A percentile compares a stretch with the other conserved stretches of the same genome.
phyloP scores from a whole-genome alignment of 2,329 filamentous ascomycete genomes.

The Ambrosiella cleistominuta region DNA sequence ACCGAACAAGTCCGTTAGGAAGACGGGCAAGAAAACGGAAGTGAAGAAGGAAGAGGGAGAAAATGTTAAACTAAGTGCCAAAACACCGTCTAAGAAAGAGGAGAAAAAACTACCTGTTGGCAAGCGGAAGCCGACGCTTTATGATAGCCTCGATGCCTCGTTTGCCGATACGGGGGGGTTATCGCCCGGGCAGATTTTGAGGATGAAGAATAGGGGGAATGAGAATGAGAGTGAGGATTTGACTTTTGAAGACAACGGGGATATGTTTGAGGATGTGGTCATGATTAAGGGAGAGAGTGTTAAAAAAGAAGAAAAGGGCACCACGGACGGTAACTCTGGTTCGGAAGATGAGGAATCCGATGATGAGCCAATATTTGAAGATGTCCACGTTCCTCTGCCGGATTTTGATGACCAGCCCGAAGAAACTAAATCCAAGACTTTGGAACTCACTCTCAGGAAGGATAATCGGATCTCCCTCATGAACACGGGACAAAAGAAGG shows the following conservation, averaged over 20 bases:
- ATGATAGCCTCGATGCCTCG: constrained; percentile 40
- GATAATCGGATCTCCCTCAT: constrained; percentile 42
- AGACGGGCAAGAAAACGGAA: constrained; percentile 11
- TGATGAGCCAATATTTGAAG: constrained; percentile 46
- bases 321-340: constrained; percentile 19
- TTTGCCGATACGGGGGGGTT: constrained; percentile 19
- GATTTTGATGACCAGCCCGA: constrained; percentile 21
- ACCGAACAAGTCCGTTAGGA: not conserved
- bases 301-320: constrained; percentile 11
- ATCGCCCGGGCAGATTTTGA: constrained; percentile 17
- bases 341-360: constrained; percentile 29
- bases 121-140: constrained; percentile 37
- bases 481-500: constrained; percentile 56
- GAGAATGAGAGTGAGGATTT: constrained; percentile 30
- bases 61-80: too few relatives aligned
- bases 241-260: constrained; percentile 24
- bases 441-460: constrained; percentile 53
- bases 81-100: not conserved
- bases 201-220: constrained; percentile 8
- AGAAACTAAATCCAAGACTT: constrained; percentile 38
- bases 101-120: constrained; percentile 13
- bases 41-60: constrained; percentile 11
- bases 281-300: constrained; percentile 21
- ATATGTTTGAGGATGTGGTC: constrained; percentile 26
- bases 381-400: constrained; percentile 35